Base-by-base conservation (phyloP, 1,284 basidiomycete species). In the Exobasidium rhododendri region DNA sequence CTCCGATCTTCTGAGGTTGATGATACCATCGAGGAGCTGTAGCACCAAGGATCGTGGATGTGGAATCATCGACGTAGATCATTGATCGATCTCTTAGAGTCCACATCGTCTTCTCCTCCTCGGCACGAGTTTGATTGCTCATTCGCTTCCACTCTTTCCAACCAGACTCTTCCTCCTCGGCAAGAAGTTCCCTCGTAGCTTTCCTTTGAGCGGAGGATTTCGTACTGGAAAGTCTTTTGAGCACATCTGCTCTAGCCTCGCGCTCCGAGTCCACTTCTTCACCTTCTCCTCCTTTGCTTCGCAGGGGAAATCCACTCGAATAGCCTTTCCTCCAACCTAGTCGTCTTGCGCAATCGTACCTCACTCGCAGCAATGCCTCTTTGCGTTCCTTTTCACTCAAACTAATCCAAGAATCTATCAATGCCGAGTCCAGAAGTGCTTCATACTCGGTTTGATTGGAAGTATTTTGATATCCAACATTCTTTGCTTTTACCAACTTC, bases 1-100 rank as follows among this genome's bases (percentile, higher is more conserved):
- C 86, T 52, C 91, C 93, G 0, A 68, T 74, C 4, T 73, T 67
- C 56, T 77, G 69, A 10, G 77, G 75, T 20, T 46, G 54, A 5
- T 60, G 29, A 61, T 69, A 79, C 76, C 76, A 79, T 2, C 76
- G 69, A 0, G 73, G 74, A 11, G 67, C 52, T 5, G 55, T 10
- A 5, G 58, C 52, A 14, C 62, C 65, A 5, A 75, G 65, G 26
- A 79, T 61, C 1, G 50, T 26, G n/a, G 63, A 69, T 32, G 68
- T 64, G 22, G 70, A 63, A 60, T 79, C 69, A 62, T 79, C 73
- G n/a, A 78, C 22, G 57, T 73, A 79, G 22, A 79, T 43, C 26
- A 66, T 57, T 26, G 73, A 75, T 17, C 77, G 73, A 50, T 79
- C 77, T 14, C 77, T 69, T 26, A 66, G 58, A 58, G 58, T 59